A percentile compares a stretch with the other conserved stretches of the same genome.
phyloP scores from a whole-genome alignment of 371 early-diverging fungal genomes.

The Apophysomyces elegans region DNA sequence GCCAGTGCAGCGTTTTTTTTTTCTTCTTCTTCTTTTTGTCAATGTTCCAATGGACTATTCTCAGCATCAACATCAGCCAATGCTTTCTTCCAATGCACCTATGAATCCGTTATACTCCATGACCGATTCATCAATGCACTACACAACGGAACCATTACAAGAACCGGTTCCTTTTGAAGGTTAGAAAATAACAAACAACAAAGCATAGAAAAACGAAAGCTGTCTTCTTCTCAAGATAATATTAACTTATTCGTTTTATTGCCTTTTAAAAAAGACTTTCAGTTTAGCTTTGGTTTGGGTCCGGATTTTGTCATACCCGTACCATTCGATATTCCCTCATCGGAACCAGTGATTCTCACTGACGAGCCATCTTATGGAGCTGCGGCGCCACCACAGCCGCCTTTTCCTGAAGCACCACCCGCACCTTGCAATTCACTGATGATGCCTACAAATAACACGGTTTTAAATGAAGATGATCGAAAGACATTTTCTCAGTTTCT shows the following conservation, averaged over 20 bases:
- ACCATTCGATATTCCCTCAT: constrained; percentile 43
- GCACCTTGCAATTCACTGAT: constrained; percentile 12
- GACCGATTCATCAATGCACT: constrained; percentile 12
- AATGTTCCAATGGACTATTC: constrained; percentile 20
- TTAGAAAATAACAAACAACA: constrained; percentile 11
- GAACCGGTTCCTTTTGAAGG: constrained; percentile 58
- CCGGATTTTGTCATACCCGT: constrained; percentile 53
- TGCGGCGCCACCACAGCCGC: constrained; percentile 10
- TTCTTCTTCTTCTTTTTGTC: constrained; percentile 10
- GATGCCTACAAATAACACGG: constrained; percentile 14
- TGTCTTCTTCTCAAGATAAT: no score
- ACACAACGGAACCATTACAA: constrained; percentile 31
- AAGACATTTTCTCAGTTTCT: constrained; percentile 46
- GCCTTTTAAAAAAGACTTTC: constrained; percentile 37
- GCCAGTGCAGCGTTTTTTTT: neutral
- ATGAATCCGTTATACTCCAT: neutral
- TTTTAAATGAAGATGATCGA: constrained; percentile 51
- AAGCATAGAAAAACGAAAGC: neutral
- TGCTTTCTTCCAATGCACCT: constrained; percentile 9
- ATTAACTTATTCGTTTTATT: constrained; percentile 2
- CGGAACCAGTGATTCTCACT: constrained; percentile 12
- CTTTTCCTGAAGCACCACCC: neutral
- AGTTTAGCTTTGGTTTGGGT: constrained; percentile 53
- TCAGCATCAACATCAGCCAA: constrained; percentile 15
- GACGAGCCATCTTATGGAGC: constrained; percentile 13